Conservation (phyloP, 306 rosid species). For the Malus domestica region ASM211411v1 NC_041789.1:18413501-18414000, state of each 20-base stretch:
- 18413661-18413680: not conserved
- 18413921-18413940: slow-evolving; percentile 77
- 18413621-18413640: too few species aligned
- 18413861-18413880: slow-evolving; percentile 66
- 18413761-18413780: not conserved
- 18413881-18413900: slow-evolving; percentile 75
- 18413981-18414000: slow-evolving; percentile 57
- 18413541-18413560: too few species aligned
- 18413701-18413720: not conserved
- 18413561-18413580: too few species aligned
- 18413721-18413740: not conserved
- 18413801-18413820: slow-evolving; percentile 76
- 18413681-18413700: not conserved
- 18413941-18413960: slow-evolving; percentile 57
- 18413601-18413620: too few species aligned
- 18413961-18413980: slow-evolving; percentile 47
- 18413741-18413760: not conserved
- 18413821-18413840: slow-evolving; percentile 49
- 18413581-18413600: too few species aligned
- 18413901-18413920: slow-evolving; percentile 57
- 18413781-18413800: slow-evolving; percentile 50
- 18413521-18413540: too few species aligned
- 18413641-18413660: not conserved
- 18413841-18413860: slow-evolving; percentile 67
- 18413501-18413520: too few species aligned